Conservation (phyloP, 1,284 basidiomycete species). For the Puccinia polysora region DNA sequence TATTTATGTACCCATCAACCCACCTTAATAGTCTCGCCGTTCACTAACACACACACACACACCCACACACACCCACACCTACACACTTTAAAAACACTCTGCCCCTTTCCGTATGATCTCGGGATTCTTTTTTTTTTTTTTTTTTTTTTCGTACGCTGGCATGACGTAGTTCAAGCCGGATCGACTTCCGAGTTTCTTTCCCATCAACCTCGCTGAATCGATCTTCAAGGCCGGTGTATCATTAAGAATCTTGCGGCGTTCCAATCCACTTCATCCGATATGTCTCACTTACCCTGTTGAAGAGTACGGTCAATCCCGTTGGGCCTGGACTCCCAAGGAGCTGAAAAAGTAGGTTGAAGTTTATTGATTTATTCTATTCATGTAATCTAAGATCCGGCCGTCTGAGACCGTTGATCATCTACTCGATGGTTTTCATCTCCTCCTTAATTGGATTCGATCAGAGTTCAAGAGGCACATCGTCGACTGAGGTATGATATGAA, state of each 20-base stretch:
- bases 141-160: not conserved
- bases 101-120: not conserved
- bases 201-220: conserved; percentile 21
- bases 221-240: conserved; percentile 39
- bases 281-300: conserved; percentile 22
- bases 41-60: not conserved
- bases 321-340: conserved; percentile 35
- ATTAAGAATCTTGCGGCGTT: conserved; percentile 31
- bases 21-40: not conserved
- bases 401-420: too few species aligned
- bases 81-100: not conserved
- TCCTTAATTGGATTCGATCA: not conserved
- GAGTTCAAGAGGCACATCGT: not conserved
- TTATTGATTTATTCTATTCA: not conserved
- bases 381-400: too few species aligned
- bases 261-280: conserved; percentile 26
- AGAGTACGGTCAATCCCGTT: conserved; percentile 20
- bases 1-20: not conserved
- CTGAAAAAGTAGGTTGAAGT: conserved; percentile 22
- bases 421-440: not conserved
- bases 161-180: conserved; percentile 22
- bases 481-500: conserved; percentile 21
- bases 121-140: not conserved
- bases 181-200: conserved; percentile 30
- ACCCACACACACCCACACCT: too few species aligned